These are phyloP conservation scores for Smittium mucronatum DNA, from an alignment of 371 early-diverging fungal genomes.

Conservation along the genomic window DNA sequence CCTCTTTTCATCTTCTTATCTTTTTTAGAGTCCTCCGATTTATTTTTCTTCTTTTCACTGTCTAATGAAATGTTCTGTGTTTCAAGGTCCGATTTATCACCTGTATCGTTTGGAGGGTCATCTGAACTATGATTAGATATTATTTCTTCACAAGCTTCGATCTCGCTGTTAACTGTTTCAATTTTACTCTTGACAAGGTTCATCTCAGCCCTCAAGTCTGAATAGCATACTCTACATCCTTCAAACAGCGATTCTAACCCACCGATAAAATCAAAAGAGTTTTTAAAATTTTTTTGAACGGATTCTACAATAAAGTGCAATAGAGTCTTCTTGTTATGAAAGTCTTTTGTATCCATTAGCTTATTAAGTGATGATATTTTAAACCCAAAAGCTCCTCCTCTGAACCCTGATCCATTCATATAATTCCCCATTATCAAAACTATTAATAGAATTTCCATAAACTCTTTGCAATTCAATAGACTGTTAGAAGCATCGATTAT, in stretches of 20 bases:
- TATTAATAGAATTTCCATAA: constrained; percentile 40
- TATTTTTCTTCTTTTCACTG: background rate
- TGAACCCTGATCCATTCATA: constrained; percentile 77
- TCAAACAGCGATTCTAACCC: constrained; percentile 55
- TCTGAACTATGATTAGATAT: constrained; percentile 19
- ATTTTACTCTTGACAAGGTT: constrained; percentile 28
- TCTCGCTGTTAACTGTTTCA: constrained; percentile 26
- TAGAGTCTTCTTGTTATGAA: constrained; percentile 54
- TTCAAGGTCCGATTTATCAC: constrained; percentile 14
- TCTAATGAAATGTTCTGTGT: background rate
- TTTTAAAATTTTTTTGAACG: constrained; percentile 51
- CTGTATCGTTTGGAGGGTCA: constrained; percentile 23
- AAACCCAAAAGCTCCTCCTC: constrained; percentile 84
- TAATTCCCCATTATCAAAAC: constrained; percentile 80
- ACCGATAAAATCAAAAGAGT: constrained; percentile 45
- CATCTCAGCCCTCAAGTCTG: constrained; percentile 32
- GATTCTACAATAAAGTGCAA: constrained; percentile 64
- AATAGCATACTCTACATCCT: constrained; percentile 56
- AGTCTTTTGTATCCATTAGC: constrained; percentile 73
- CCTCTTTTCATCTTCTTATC: background rate
- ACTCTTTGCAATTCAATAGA: constrained; percentile 35
- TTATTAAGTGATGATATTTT: constrained; percentile 74
- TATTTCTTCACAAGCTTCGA: constrained; percentile 28
- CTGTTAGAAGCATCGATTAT: constrained; percentile 37
- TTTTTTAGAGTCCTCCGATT: background rate